Percentiles rank a stretch among this genome's conserved stretches.
phyloP scores from a whole-genome alignment of 225 moss, liverwort and hornwort species.

The Pseudisothecium myosuroides region DNA sequence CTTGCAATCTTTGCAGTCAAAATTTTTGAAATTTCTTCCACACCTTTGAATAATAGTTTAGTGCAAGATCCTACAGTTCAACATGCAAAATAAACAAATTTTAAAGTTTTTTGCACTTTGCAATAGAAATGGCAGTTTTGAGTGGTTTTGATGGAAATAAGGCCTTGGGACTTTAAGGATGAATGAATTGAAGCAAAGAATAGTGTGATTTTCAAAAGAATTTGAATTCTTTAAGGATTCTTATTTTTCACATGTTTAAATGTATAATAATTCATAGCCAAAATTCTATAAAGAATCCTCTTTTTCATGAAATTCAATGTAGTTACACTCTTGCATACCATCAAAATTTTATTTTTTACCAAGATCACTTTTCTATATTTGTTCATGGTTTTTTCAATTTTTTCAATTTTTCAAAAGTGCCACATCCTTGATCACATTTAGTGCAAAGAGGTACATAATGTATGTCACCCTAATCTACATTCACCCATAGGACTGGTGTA shows the following conservation, averaged over 20 bases:
- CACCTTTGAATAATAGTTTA: too few relatives aligned
- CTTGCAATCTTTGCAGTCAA: too few relatives aligned
- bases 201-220: neutral
- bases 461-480: accelerated
- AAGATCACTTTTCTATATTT: neutral
- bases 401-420: too few relatives aligned
- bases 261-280: neutral
- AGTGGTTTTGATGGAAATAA: too few relatives aligned
- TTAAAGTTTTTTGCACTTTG: too few relatives aligned
- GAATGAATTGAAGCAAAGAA: too few relatives aligned
- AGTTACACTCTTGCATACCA: too few relatives aligned
- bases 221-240: neutral
- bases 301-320: neutral
- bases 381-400: neutral
- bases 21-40: too few relatives aligned
- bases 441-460: accelerated
- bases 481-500: accelerated
- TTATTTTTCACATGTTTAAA: neutral
- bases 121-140: too few relatives aligned
- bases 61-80: too few relatives aligned
- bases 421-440: accelerated
- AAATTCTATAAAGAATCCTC: neutral
- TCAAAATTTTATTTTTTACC: neutral
- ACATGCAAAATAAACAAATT: too few relatives aligned
- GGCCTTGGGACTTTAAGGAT: too few relatives aligned